Percentiles rank a stretch among this genome's conserved stretches.
These are phyloP conservation scores for Beauveria caledonica DNA, from an alignment of 2,329 filamentous ascomycete genomes.

Conservation along the genomic window DNA sequence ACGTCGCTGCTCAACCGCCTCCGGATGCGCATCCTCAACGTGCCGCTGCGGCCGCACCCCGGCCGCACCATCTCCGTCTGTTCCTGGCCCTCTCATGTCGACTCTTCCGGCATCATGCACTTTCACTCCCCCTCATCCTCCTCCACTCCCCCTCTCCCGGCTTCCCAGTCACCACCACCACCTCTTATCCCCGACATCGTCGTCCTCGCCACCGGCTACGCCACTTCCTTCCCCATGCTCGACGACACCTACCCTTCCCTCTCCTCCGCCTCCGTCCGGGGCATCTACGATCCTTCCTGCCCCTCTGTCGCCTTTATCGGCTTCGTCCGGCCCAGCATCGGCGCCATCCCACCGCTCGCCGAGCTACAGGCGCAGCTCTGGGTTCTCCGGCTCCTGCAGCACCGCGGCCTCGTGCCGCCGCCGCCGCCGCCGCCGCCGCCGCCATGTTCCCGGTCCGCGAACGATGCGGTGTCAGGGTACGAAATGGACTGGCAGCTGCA, in stretches of 20 bases:
- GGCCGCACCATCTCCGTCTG: slow-evolving; percentile 34
- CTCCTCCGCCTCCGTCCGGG: slow-evolving; percentile 41
- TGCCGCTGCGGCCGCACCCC: slow-evolving; percentile 29
- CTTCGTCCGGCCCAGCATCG: slow-evolving; percentile 37
- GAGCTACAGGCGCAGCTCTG: slow-evolving; percentile 42
- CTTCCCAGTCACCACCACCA: slow-evolving; percentile 6
- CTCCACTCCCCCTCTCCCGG: no score
- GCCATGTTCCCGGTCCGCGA: no score
- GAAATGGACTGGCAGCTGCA: slow-evolving; percentile 35
- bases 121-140: slow-evolving; percentile 18
- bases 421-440: neutral
- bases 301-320: slow-evolving; percentile 37
- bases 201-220: slow-evolving; percentile 40
- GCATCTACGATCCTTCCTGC: slow-evolving; percentile 38
- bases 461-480: slow-evolving; percentile 23
- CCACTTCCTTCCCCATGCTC: slow-evolving; percentile 33
- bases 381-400: slow-evolving; percentile 32
- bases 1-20: slow-evolving; percentile 25
- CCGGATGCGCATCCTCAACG: slow-evolving; percentile 30
- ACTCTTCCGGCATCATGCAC: slow-evolving; percentile 26
- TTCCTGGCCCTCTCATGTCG: slow-evolving; percentile 34
- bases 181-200: slow-evolving; percentile 30
- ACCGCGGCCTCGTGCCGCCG: slow-evolving; percentile 18
- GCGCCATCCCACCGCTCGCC: slow-evolving; percentile 39
- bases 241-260: slow-evolving; percentile 32